phyloP scores from a whole-genome alignment of 192 early-diverging fungal species.

The Kappamyces sp. region DNA sequence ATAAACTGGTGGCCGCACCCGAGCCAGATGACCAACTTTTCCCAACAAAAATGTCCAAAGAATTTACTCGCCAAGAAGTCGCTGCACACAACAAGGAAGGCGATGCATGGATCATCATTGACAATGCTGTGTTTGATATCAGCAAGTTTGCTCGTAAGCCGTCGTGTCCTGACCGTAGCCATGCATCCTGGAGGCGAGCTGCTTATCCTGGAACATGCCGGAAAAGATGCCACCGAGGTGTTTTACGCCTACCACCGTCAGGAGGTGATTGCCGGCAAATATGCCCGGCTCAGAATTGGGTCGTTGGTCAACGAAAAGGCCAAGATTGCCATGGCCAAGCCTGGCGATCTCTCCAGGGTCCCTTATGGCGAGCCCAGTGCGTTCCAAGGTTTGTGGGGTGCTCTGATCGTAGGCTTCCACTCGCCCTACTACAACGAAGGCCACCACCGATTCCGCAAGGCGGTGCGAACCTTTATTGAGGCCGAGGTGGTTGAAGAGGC shows the following conservation, averaged over 20 bases:
- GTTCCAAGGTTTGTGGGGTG: slow-evolving; percentile 16
- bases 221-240: slow-evolving; percentile 36
- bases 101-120: slow-evolving; percentile 31
- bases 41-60: not conserved
- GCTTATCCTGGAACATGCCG: slow-evolving; percentile 30
- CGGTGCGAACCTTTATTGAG: slow-evolving; percentile 36
- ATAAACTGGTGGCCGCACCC: too few species aligned
- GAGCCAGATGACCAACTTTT: not conserved
- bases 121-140: slow-evolving; percentile 30
- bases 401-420: slow-evolving; percentile 15
- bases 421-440: slow-evolving; percentile 41
- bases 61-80: slow-evolving; percentile 39
- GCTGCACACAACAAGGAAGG: slow-evolving; percentile 37
- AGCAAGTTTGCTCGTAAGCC: slow-evolving; percentile 23
- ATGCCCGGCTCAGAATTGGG: slow-evolving; percentile 20
- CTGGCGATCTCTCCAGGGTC: slow-evolving; percentile 23
- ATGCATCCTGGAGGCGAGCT: slow-evolving; percentile 39
- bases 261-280: slow-evolving; percentile 28
- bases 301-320: slow-evolving; percentile 28
- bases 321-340: slow-evolving; percentile 23
- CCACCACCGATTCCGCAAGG: slow-evolving; percentile 35
- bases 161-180: not conserved
- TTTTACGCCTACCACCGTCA: slow-evolving; percentile 40
- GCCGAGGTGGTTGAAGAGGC: slow-evolving; percentile 25
- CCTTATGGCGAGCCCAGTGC: slow-evolving; percentile 29